These are phyloP conservation scores for Corylus avellana DNA, from an alignment of 306 rosid species.

Conservation along the genomic window DNA sequence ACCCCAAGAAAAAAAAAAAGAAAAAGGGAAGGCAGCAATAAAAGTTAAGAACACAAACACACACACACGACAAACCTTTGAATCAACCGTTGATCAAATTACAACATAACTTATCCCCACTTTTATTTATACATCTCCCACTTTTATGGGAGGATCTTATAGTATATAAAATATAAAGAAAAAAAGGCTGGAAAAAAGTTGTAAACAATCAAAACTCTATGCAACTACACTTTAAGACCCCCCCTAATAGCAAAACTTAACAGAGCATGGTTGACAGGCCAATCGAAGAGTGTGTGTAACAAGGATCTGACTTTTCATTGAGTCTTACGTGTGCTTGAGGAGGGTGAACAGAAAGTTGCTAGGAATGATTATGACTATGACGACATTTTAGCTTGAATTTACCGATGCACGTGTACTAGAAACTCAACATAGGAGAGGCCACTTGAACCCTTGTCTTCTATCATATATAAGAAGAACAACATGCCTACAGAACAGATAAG, in stretches of 20 bases:
- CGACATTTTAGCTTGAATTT: constrained; percentile 88
- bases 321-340: neutral
- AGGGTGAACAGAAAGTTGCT: neutral
- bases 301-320: neutral
- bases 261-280: neutral
- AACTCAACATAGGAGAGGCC: constrained; percentile 92
- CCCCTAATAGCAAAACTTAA: neutral
- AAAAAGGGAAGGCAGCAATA: too few relatives aligned
- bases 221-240: neutral
- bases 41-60: too few relatives aligned
- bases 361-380: constrained; percentile 21
- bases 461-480: constrained; percentile 73
- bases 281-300: neutral
- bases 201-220: neutral
- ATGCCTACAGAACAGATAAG: constrained; percentile 46
- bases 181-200: neutral
- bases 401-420: constrained; percentile 86
- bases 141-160: neutral
- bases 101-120: too few relatives aligned
- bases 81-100: too few relatives aligned
- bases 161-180: neutral
- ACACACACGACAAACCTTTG: too few relatives aligned
- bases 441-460: constrained; percentile 77
- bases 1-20: too few relatives aligned
- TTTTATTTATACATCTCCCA: neutral